phyloP scores from a whole-genome alignment of 1,284 basidiomycete genomes.

The Tilletia setariae region DNA sequence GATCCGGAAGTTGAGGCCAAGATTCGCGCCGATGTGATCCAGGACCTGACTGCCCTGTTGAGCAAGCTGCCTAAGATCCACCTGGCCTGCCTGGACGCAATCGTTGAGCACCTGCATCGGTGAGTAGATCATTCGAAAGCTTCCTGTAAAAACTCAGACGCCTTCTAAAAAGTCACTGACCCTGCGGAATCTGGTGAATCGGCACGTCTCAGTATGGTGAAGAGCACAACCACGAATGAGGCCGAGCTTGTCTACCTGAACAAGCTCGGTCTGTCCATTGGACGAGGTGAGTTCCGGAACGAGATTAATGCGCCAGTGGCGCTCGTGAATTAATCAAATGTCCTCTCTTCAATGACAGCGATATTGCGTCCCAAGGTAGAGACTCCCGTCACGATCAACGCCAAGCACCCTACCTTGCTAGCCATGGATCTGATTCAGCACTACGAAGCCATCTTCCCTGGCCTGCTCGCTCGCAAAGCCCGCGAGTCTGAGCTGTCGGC shows the following conservation, averaged over 20 bases:
- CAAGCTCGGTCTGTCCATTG: conserved; percentile 80
- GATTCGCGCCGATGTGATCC: conserved; percentile 62
- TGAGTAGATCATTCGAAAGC: conserved; percentile 56
- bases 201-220: conserved; percentile 60
- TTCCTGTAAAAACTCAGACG: no score
- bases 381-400: conserved; percentile 74
- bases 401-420: conserved; percentile 70
- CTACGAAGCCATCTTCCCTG: conserved; percentile 73
- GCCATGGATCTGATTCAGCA: conserved; percentile 73
- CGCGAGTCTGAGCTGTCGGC: conserved; percentile 66
- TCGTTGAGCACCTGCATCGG: conserved; percentile 74
- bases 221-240: conserved; percentile 64
- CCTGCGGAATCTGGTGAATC: neutral
- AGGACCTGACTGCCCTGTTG: conserved; percentile 68
- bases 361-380: conserved; percentile 79
- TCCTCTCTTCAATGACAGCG: conserved; percentile 61
- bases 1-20: conserved; percentile 59
- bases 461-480: conserved; percentile 76
- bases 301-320: no score
- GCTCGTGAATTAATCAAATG: neutral
- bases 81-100: conserved; percentile 73
- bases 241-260: conserved; percentile 72
- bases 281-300: conserved; percentile 66
- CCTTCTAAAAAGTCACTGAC: no score
- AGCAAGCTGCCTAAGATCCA: conserved; percentile 74